These are phyloP conservation scores for Solanum sitiens DNA, from an alignment of 257 asterid genomes.

Conservation along the genomic window DNA sequence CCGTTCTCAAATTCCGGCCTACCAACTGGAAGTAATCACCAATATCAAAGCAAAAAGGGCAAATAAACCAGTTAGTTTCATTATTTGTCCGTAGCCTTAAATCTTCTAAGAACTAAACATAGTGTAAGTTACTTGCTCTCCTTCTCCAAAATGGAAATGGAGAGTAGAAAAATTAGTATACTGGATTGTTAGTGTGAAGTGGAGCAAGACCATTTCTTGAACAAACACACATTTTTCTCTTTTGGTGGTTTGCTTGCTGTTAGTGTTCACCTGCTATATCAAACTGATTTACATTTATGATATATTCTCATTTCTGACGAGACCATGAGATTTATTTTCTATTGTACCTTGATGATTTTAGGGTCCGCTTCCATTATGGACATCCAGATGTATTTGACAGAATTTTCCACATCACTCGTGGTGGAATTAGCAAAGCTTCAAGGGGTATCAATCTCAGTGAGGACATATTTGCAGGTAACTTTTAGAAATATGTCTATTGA, in stretches of 20 bases:
- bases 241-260: neutral
- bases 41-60: neutral
- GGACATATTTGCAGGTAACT: constrained; percentile 96
- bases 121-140: neutral
- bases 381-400: constrained; percentile 97
- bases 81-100: neutral
- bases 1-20: neutral
- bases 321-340: neutral
- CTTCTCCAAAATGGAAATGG: neutral
- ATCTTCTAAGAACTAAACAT: neutral
- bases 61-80: neutral
- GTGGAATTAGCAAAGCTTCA: constrained; percentile 96
- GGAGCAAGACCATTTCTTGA: neutral
- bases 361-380: constrained; percentile 98
- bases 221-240: neutral
- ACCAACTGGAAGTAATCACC: neutral
- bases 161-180: neutral
- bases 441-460: constrained; percentile 93
- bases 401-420: constrained; percentile 92
- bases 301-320: neutral
- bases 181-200: neutral
- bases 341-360: constrained; percentile 13
- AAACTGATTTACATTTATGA: neutral
- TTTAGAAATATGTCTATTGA: constrained; percentile 3
- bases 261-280: neutral